Evolutionary conservation across 805 yeast genomes (phyloP), one percentile per base, ranked within the genome.

Genomic region (Monosporozyma servazzii): DNA sequence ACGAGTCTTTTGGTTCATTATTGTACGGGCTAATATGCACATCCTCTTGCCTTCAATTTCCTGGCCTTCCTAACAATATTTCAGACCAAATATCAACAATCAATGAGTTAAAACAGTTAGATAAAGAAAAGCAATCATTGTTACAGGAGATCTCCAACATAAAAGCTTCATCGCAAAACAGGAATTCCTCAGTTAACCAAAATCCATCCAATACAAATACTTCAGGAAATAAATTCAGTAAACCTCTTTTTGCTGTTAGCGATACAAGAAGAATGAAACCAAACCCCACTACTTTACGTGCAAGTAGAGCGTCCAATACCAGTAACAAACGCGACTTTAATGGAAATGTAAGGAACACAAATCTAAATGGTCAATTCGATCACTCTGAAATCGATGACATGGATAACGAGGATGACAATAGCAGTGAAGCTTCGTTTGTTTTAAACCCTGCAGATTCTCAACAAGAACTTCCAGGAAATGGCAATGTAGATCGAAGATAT

Each of bases 31-130:
- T 88, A 48, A 80, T 84, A 62, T 81, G 88, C 66, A 88, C 89
- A 60, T 90, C 95, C 54, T 88, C 93, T 84, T 86, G 96, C 67
- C 85, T 85, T 27, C 89, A 86, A 60, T 86, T 86, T 58, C 69
- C 71, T 20, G 58, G 59, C 29, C 54, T 63, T 23, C 61, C 69
- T 11, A 58, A 53, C 39, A 62, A 64, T 50, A 54, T 62, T 1
- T 58, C 56, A n/a, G 58, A 55, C 15, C 67, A 66, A 45, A 36
- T 64, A 40, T 51, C 53, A n/a, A 47, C 54, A 10, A 48, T 60
- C 21, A 58, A 59, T 21, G 47, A 53, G 17, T 31, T 66, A 43
- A 56, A 57, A 11, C 33, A 48, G 7, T 44, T 66, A n/a, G 53
- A 51, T 30, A 33, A 45, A 9, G 66, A 65, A 44, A 62, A 57